Percentiles rank a stretch among this genome's conserved stretches.
These are phyloP conservation scores for Fomitopsis serialis DNA, from an alignment of 768 basidiomycete species.

Conservation along the genomic window DNA sequence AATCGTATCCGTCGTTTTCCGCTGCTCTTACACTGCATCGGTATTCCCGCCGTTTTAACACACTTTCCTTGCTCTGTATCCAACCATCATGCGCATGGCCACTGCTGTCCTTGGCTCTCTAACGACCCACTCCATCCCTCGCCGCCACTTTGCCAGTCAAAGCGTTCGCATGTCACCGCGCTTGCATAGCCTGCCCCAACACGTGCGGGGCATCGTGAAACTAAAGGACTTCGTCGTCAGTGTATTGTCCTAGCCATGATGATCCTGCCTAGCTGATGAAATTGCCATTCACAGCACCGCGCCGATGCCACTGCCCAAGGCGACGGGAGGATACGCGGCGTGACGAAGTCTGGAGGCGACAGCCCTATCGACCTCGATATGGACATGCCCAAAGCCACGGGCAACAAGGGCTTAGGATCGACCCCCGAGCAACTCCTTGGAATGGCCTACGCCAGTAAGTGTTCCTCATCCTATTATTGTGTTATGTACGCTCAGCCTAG, in stretches of 20 bases:
- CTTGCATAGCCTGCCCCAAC: conserved; percentile 1
- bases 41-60: too few species aligned
- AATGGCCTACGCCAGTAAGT: conserved; percentile 30
- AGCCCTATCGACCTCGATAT: conserved; percentile 26
- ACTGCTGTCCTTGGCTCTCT: conserved; percentile 9
- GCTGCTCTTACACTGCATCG: too few species aligned
- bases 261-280: too few species aligned
- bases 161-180: too few species aligned
- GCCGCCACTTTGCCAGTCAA: conserved; percentile 7
- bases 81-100: conserved; percentile 15
- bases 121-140: conserved; percentile 6
- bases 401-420: conserved; percentile 32
- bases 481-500: not conserved
- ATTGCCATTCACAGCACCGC: conserved; percentile 45
- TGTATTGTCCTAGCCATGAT: not conserved
- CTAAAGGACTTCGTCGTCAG: conserved; percentile 24
- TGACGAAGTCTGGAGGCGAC: conserved; percentile 28
- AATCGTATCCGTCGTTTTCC: too few species aligned
- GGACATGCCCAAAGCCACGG: conserved; percentile 25
- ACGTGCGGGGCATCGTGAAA: conserved; percentile 13
- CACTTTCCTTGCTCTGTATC: too few species aligned
- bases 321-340: conserved; percentile 53
- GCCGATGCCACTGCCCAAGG: conserved; percentile 61
- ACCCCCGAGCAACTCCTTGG: conserved; percentile 37
- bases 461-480: not conserved